Evolutionary conservation across 345 rosid genomes (phyloP), one percentile per base, ranked within the genome.

Genomic region (Salix brachista): DNA sequence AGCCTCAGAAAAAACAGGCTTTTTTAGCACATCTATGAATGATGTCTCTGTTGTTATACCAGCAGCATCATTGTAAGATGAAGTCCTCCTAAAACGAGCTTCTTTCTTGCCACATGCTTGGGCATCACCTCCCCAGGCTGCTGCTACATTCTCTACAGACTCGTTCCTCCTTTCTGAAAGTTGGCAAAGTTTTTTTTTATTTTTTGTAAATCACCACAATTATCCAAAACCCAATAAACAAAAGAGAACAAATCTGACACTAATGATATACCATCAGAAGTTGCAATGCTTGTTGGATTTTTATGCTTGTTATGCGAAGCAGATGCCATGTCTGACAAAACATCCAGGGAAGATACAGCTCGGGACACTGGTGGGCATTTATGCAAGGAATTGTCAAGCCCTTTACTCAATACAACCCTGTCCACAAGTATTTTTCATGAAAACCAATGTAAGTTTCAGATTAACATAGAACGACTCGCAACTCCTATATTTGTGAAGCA

Each of bases 1-100:
- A 48, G 61, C 58, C 60, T 76, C 67, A 0, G 67, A 14, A 52
- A 68, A 32, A 10, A 65, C 64, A 11, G 65, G 78, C 68, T 78
- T 91, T 83, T 85, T 91, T 44, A 91, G 87, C 92, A 90, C 86
- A 75, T 92, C 98, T 4, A 89, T 91, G 71, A 92, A 94, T 16
- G 97, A 92, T 32, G 97, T 75, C 77, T 91, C 96, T 6, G 96
- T 72, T 4, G 96, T 72, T 3, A 70, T 83, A 34, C 82, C 84
- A 12, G 87, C 84, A 12, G 87, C 87, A 80, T 89, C 91, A 13
- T 75, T 76, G 46, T 54, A 87, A 26, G 93, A 91, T 25, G 91
- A 84, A 2, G 89, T 80, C 77, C 91, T 79, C 65, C 89, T 76
- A 68, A 84, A 90, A 37, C 81, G 82, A 58, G 66, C 64, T 37